Evolutionary conservation across 345 rosid species (phyloP), one percentile per base, ranked within the genome.

Genomic region (Murraya koenigii): DNA sequence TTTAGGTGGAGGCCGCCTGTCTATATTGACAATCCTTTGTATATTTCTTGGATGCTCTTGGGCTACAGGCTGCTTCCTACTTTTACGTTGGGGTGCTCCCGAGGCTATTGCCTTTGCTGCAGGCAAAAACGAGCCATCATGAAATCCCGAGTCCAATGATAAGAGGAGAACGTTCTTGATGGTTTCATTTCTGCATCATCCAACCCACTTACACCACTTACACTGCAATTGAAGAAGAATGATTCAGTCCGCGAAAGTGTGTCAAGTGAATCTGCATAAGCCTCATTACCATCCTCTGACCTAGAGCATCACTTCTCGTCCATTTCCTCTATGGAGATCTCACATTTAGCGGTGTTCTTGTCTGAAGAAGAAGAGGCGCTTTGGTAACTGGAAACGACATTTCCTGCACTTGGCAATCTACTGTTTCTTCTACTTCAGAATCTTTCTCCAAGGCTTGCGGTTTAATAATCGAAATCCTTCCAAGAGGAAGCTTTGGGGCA

Each of bases 41-140:
- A 68, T 30, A 67, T 80, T 86, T 58, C 79, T 84, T 5, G 85
- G 77, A 22, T 68, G 84, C 74, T 87, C 86, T 56, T 74, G 83
- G 39, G 78, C 81, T 63, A 81, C 72, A 58, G 86, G 86, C 22
- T 78, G 94, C 84, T 86, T 92, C 78, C 82, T 86, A 38, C 81
- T 74, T 61, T 81, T 73, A 81, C 85, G 75, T 52, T 79, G 87
- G 80, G 93, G 87, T 70, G 87, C 82, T 73, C 91, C 94, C 59
- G 93, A 89, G 71, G 97, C 88, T 93, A 92, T 85, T 25, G 98
- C 99, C 80, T 92, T 88, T 49, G 99, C 98, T 19, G 99, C 97
- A 98, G 99, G 82, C 92, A 83, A 82, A 95, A 95, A 35, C 98
- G 87, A 64, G 87, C 91, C 92, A 95, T 93, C 98, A 95, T 92